Base-by-base conservation (phyloP, 306 rosid species). In the Arachis hypogaea region DNA sequence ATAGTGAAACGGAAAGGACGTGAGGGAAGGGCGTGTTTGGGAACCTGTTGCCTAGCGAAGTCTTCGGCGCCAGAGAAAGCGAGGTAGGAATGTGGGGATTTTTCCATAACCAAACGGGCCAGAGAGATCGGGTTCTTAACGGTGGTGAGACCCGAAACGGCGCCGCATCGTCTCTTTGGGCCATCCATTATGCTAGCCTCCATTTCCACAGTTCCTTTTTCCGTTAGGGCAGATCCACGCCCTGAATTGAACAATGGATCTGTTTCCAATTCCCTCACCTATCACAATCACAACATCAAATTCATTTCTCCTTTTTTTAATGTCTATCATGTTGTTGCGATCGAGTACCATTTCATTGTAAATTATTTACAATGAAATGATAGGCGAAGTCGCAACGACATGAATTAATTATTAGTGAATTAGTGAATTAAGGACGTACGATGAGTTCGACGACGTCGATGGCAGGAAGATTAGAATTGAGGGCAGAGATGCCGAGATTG, bases 171-270 rank as follows among this genome's bases (percentile, higher is more conserved):
- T 62, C 99, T 78, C 52, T 86, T 84, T 0, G 87, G 84, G 0
- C 99, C 99, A 7, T 95, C 98, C 99, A 95, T 95, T 38, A 95
- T 95, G 71, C 96, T 89, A 8, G 99, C 96, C 75, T 95, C 99
- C 99, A 95, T 95, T 51, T 95, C 99, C 4, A 88, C 99, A 43
- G 87, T 95, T 7, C 99, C 98, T 7, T 90, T 82, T 4, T 78
- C 97, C 5, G 96, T 90, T 63, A 95, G 77, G 49, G 96, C 97
- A 8, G 99, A 95, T 83, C 99, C 99, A 82, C 98, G 90, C 5
- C 99, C 99, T 0, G 99, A 95, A 41, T 95, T 95, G 82, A 92
- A 95, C 61, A 90, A 41, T 7, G 99, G 99, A 81, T 95, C 96
- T 2, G 93, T 84, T 76, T 95, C 99, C 80, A 95, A 74, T 64